Evolutionary conservation across 768 basidiomycete species (phyloP), one percentile per base, ranked within the genome.

Genomic region (Naganishia vishniacii): DNA sequence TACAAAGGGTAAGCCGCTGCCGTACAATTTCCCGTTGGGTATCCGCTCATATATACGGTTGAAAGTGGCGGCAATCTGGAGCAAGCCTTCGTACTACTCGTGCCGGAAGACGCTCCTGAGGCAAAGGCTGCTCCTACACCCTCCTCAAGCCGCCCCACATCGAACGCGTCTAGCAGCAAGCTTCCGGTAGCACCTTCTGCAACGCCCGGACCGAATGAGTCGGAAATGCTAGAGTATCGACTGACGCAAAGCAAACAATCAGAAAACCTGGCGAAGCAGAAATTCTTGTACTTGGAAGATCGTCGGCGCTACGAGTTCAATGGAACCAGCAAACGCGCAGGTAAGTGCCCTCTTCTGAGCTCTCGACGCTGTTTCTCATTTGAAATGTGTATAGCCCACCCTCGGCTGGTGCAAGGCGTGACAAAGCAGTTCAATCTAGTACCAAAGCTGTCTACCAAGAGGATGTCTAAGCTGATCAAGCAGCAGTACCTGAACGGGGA

Each of bases 401-500:
- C 62, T 7, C 23, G 62, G 28, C 42, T 63, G 16, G 48, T 63
- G 11, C 28, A 29, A 31, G 51, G 37, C 8, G 62, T 63, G 20
- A 26, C 32, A n/a, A 41, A 51, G 44, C 40, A 51, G 42, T 53
- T 20, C 26, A 53, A 16, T 44, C 37, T 63, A 28, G 41, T 51
- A 16, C 48, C 48, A 23, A 63, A 56, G n/a, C 26, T 63, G 40
- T 63, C 62, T 25, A 45, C 48, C 11, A 53, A 13, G 46, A 53
- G 45, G n/a, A 47, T 40, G 62, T 48, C 62, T 23, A 41, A 44
- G 28, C 15, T 63, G 41, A 63, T 41, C 20, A 41, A 56, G 25
- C 49, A 53, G 48, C 62, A 63, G 37, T 56, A 56, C 23, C 34
- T 20, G 37, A 56, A n/a, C 23, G 34, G 34, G 11, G 53, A 56